phyloP scores from a whole-genome alignment of 179 eudicot species.

The Carnegiea gigantea region DNA sequence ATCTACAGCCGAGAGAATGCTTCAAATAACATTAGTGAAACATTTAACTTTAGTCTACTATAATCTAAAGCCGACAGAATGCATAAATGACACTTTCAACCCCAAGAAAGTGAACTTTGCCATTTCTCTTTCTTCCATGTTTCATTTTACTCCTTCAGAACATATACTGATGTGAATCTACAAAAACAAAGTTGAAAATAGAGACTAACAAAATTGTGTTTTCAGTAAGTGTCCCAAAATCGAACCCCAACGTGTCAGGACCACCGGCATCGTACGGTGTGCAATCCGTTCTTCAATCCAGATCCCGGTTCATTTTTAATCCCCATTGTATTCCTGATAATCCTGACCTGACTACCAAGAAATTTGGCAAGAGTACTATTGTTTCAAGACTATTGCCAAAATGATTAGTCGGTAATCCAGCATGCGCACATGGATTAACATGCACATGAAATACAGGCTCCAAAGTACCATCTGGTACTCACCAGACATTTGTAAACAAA shows the following conservation, averaged over 20 bases:
- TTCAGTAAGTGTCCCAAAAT: neutral
- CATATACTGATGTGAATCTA: neutral
- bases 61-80: too few relatives aligned
- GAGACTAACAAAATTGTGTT: neutral
- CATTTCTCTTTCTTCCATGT: neutral
- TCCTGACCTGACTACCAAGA: neutral
- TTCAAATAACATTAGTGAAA: neutral
- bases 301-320: neutral
- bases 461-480: constrained; percentile 1
- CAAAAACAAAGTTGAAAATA: neutral
- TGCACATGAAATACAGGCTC: neutral
- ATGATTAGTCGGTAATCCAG: neutral
- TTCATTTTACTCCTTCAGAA: neutral
- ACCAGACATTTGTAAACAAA: neutral
- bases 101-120: neutral
- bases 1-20: too few relatives aligned
- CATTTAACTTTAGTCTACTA: neutral
- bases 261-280: neutral
- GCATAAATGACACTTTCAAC: neutral
- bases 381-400: neutral
- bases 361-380: neutral
- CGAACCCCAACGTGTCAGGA: neutral
- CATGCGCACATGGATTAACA: constrained; percentile 1
- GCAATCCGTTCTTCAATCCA: neutral
- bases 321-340: neutral